These are phyloP conservation scores for Bothriochloa decipiens DNA, from an alignment of 176 grass and related monocot genomes.

Conservation along the genomic window DNA sequence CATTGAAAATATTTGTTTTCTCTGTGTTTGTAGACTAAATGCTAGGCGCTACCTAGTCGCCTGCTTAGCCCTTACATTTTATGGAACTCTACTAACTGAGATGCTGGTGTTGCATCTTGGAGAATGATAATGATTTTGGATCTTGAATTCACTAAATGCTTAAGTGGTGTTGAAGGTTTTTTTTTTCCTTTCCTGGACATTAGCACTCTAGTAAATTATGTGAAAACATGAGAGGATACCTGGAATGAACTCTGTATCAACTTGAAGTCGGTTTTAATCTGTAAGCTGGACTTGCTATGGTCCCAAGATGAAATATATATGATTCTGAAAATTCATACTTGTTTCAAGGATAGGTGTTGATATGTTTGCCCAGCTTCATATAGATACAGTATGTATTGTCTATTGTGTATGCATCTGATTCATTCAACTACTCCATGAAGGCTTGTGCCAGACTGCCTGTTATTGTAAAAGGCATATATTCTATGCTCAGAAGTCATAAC, in stretches of 20 bases:
- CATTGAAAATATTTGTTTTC: background rate
- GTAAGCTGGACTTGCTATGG: background rate
- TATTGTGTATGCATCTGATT: conserved; percentile 11
- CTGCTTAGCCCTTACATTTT: background rate
- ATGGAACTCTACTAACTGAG: background rate
- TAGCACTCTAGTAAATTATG: background rate
- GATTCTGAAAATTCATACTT: background rate
- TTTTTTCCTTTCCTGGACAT: background rate
- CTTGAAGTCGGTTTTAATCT: background rate
- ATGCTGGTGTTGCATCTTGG: background rate
- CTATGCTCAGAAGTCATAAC: background rate
- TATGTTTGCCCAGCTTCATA: background rate
- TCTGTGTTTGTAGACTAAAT: background rate
- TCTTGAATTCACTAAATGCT: background rate
- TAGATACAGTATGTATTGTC: too few relatives aligned
- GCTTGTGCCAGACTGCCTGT: background rate
- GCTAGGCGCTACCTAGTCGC: background rate
- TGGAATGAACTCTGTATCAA: background rate
- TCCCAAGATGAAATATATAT: background rate
- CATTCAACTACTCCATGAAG: background rate
- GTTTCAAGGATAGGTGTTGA: background rate
- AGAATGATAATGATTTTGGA: background rate
- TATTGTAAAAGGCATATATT: background rate
- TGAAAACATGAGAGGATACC: background rate
- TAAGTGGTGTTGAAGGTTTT: background rate